phyloP scores from a whole-genome alignment of 1,284 basidiomycete genomes.

The Bothia castanella region DNA sequence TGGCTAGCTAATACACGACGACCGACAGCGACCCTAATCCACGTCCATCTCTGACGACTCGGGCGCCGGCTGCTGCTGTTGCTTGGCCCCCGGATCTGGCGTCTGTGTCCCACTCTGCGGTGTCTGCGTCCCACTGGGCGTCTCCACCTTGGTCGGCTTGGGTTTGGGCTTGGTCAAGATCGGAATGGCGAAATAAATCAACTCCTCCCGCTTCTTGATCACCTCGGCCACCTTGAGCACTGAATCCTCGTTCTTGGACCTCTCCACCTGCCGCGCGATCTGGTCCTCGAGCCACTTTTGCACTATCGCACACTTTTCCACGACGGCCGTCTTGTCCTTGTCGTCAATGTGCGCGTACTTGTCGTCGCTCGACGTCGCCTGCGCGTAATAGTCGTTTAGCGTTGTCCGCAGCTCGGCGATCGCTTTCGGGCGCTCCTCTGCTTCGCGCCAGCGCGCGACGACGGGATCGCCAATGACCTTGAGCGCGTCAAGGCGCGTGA shows the following conservation, averaged over 20 bases:
- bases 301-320: constrained; percentile 76
- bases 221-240: constrained; percentile 79
- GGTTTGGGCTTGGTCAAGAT: constrained; percentile 89
- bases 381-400: constrained; percentile 76
- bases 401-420: constrained; percentile 77
- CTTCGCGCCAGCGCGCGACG: constrained; percentile 74
- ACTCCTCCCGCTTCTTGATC: constrained; percentile 83
- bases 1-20: too few relatives aligned
- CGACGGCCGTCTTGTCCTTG: constrained; percentile 79
- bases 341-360: constrained; percentile 84
- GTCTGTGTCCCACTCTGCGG: constrained; percentile 60
- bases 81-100: constrained; percentile 42
- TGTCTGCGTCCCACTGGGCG: constrained; percentile 50
- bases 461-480: constrained; percentile 84
- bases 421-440: constrained; percentile 72
- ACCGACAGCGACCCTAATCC: constrained; percentile 47
- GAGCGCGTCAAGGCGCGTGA: constrained; percentile 72
- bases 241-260: constrained; percentile 82
- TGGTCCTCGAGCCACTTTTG: constrained; percentile 95
- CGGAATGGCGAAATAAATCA: constrained; percentile 79
- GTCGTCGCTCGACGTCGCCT: constrained; percentile 80
- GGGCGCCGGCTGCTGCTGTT: constrained; percentile 36
- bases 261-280: constrained; percentile 79
- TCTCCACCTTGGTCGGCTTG: constrained; percentile 60
- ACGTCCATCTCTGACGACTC: constrained; percentile 77